Evolutionary conservation across 2,329 filamentous ascomycete genomes (phyloP).

Genomic region (Xylaria sp.): DNA sequence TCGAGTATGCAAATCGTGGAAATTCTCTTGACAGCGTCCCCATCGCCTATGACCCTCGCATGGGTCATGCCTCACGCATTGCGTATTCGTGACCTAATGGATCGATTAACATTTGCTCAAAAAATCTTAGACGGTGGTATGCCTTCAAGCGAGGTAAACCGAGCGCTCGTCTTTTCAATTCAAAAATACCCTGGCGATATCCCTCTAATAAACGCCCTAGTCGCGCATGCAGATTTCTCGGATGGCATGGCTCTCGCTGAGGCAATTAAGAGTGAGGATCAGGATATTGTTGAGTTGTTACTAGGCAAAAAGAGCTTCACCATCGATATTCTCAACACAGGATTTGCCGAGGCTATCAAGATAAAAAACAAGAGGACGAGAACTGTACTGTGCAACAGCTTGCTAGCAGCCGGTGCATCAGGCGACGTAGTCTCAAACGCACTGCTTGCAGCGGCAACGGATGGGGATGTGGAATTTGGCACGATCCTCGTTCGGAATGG

Average conservation of each 20-base stretch:
- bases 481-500: constrained; percentile 63
- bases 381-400: constrained; percentile 56
- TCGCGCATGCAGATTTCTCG: constrained; percentile 59
- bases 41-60: constrained; percentile 58
- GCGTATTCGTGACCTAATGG: constrained; percentile 61
- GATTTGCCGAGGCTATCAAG: constrained; percentile 58
- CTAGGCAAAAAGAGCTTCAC: constrained; percentile 55
- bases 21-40: constrained; percentile 57
- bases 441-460: constrained; percentile 62
- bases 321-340: constrained; percentile 53
- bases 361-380: constrained; percentile 55
- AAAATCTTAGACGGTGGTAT: constrained; percentile 63
- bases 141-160: constrained; percentile 59
- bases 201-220: constrained; percentile 59
- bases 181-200: constrained; percentile 60
- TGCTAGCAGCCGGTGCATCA: constrained; percentile 60
- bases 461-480: constrained; percentile 64
- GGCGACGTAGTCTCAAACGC: constrained; percentile 60
- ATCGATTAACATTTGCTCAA: constrained; percentile 62
- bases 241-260: constrained; percentile 62
- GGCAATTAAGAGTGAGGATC: constrained; percentile 58
- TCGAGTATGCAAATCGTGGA: constrained; percentile 60
- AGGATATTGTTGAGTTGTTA: constrained; percentile 60
- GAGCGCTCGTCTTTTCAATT: constrained; percentile 64
- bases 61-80: constrained; percentile 64